Evolutionary conservation across 768 basidiomycete genomes (phyloP).

Genomic region (Suillus cothurnatus): DNA sequence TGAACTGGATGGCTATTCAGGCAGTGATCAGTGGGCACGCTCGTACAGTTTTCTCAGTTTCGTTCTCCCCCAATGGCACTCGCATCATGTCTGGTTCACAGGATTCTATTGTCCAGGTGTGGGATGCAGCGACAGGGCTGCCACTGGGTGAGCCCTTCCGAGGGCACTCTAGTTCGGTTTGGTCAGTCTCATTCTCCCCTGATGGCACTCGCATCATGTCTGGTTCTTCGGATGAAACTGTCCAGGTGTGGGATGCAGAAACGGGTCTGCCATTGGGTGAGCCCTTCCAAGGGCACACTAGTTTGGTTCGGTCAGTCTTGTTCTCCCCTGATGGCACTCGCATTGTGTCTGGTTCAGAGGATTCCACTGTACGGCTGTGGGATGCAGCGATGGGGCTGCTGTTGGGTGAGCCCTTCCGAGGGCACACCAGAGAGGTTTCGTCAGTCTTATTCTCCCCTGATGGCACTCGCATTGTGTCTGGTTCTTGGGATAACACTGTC

Average conservation of each 20-base stretch:
- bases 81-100: constrained; percentile 20
- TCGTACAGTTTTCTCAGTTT: neutral
- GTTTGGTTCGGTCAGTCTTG: neutral
- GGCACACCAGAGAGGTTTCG: too few species aligned
- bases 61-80: constrained; percentile 15
- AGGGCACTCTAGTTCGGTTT: neutral
- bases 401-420: too few species aligned
- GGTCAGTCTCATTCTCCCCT: constrained; percentile 7
- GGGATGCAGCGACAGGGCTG: constrained; percentile 16
- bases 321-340: constrained; percentile 14
- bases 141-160: neutral
- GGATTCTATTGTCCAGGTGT: constrained; percentile 19
- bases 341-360: constrained; percentile 19
- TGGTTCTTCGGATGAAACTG: constrained; percentile 18
- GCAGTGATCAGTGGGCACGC: constrained; percentile 5
- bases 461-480: too few species aligned
- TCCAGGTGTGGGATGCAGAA: constrained; percentile 23
- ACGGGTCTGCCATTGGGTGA: constrained; percentile 5
- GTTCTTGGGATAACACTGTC: too few species aligned
- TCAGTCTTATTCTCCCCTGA: too few species aligned
- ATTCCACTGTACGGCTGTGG: constrained; percentile 17
- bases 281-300: constrained; percentile 9
- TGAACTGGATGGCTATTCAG: constrained; percentile 9
- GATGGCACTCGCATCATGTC: constrained; percentile 20
- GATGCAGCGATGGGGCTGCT: constrained; percentile 9